These are phyloP conservation scores for Crithidia mellificae DNA, from an alignment of 208 protist species.

Conservation along the genomic window DNA sequence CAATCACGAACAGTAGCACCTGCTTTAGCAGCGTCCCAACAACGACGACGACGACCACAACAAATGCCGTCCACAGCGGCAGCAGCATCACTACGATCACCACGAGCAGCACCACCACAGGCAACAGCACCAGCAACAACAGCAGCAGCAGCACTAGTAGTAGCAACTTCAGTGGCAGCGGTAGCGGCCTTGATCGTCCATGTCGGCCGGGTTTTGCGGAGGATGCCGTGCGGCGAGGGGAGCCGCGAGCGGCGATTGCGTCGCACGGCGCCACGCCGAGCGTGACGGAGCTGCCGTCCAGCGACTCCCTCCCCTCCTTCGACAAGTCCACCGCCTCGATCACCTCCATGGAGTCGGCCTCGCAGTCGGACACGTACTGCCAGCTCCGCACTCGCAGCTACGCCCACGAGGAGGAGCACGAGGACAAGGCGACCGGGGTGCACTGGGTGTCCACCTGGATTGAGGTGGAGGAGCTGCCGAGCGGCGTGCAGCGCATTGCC, in stretches of 20 bases:
- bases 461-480: constrained; percentile 41
- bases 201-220: too few relatives aligned
- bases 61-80: too few relatives aligned
- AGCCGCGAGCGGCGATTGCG: too few relatives aligned
- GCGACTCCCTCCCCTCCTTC: constrained; percentile 1
- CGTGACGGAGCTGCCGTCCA: neutral
- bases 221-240: too few relatives aligned
- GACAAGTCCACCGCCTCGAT: neutral
- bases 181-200: too few relatives aligned
- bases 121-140: too few relatives aligned
- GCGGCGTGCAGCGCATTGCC: constrained; percentile 25
- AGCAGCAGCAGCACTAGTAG: too few relatives aligned
- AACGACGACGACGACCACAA: neutral
- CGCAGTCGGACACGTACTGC: constrained; percentile 14
- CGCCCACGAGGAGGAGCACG: constrained; percentile 9
- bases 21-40: neutral
- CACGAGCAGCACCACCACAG: too few relatives aligned
- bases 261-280: neutral
- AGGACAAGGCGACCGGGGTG: constrained; percentile 20
- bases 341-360: constrained; percentile 1
- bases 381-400: constrained; percentile 36
- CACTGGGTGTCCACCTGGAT: constrained; percentile 21
- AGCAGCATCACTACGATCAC: too few relatives aligned
- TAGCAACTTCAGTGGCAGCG: too few relatives aligned
- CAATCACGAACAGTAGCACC: too few relatives aligned